phyloP scores from a whole-genome alignment of 805 yeast species.

The Teunomyces panamensis region DNA sequence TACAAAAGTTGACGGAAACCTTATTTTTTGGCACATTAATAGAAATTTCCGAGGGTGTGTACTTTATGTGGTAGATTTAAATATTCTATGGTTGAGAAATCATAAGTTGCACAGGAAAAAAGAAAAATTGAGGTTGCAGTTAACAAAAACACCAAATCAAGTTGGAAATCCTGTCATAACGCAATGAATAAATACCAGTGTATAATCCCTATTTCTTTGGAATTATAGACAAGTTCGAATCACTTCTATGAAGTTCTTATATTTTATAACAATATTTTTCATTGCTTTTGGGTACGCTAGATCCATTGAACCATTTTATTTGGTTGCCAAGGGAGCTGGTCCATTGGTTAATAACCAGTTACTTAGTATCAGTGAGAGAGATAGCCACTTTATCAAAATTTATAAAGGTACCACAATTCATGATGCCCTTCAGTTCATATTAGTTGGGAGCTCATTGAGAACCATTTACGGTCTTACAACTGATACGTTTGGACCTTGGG shows the following conservation, averaged over 20 bases:
- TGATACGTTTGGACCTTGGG: not conserved
- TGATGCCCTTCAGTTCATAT: not conserved
- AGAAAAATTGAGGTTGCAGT: not conserved
- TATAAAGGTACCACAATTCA: not conserved
- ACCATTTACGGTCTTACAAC: not conserved
- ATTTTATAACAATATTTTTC: not conserved
- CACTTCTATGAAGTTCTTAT: not conserved
- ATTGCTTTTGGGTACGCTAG: not conserved
- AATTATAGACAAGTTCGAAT: no score
- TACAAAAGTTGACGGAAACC: not conserved
- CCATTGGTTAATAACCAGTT: not conserved
- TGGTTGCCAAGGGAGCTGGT: not conserved
- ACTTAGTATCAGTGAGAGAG: not conserved
- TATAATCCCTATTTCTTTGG: no score
- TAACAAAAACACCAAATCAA: not conserved
- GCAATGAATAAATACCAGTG: no score
- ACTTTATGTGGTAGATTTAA: no score
- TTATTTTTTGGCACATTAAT: not conserved
- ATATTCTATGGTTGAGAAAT: no score
- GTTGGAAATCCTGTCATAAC: no score
- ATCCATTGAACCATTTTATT: not conserved
- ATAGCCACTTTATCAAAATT: not conserved
- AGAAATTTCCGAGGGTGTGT: no score
- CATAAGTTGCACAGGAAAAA: not conserved
- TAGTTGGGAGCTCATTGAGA: not conserved